phyloP scores from a whole-genome alignment of 2,329 filamentous ascomycete species.

The Colletotrichum cordylinicola region DNA sequence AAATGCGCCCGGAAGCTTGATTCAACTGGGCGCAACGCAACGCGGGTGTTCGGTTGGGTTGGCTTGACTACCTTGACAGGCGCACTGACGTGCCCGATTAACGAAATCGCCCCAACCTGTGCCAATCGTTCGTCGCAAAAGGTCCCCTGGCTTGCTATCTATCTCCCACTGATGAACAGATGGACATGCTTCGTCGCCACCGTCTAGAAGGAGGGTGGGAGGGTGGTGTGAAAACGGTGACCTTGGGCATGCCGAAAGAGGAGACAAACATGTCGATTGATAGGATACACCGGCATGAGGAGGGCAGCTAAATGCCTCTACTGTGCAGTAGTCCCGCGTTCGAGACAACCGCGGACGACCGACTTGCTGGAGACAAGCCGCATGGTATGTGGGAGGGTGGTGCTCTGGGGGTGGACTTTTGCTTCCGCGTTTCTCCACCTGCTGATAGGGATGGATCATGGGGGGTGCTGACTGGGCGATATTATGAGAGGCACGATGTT shows the following conservation, averaged over 20 bases:
- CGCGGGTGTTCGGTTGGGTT: neutral
- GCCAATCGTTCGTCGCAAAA: neutral
- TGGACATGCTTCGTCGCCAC: slow-evolving; percentile 1
- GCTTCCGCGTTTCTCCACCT: slow-evolving; percentile 1
- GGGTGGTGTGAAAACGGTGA: neutral
- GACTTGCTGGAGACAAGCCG: neutral
- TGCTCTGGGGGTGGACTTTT: neutral
- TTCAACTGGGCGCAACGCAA: neutral
- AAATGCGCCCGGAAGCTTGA: slow-evolving; percentile 8
- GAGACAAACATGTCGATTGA: neutral
- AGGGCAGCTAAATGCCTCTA: neutral
- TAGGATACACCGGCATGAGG: neutral
- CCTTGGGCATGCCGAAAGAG: neutral
- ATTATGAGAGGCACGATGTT: neutral
- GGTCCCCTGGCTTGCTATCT: neutral
- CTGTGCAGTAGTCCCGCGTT: neutral
- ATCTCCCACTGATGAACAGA: neutral
- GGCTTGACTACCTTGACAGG: neutral
- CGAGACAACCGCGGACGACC: neutral
- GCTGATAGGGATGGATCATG: slow-evolving; percentile 1
- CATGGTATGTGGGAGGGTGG: neutral
- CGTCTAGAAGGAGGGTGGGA: neutral
- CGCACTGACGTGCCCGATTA: neutral
- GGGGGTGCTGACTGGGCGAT: neutral
- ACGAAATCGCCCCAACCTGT: neutral